These are phyloP conservation scores for Tripidium arundinaceum DNA, from an alignment of 202 grass and related monocot species.

Conservation along the genomic window DNA sequence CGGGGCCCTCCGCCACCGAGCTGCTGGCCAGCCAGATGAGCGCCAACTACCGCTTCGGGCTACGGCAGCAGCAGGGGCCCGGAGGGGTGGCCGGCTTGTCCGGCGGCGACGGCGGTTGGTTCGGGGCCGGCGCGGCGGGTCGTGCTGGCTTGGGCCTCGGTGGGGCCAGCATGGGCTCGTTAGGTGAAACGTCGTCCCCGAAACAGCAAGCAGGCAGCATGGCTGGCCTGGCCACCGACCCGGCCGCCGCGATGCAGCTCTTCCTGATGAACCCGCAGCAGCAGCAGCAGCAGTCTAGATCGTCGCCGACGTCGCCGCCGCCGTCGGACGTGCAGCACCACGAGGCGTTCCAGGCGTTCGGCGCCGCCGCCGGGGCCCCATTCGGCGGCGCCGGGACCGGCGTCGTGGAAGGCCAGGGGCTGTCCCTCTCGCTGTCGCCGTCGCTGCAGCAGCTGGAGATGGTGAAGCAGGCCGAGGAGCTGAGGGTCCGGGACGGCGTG, in stretches of 20 bases:
- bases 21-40: conserved; percentile 70
- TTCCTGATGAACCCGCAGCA: conserved; percentile 89
- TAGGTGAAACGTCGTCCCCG: conserved; percentile 57
- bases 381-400: conserved; percentile 39
- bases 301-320: conserved; percentile 53
- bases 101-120: conserved; percentile 53
- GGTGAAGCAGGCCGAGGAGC: conserved; percentile 83
- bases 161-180: conserved; percentile 32
- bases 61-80: conserved; percentile 25
- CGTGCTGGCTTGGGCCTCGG: conserved; percentile 54
- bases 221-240: conserved; percentile 48
- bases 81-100: conserved; percentile 26
- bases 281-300: conserved; percentile 46
- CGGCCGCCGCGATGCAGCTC: conserved; percentile 86
- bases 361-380: conserved; percentile 10
- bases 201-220: conserved; percentile 32
- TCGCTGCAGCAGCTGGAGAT: conserved; percentile 89
- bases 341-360: conserved; percentile 73
- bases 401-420: conserved; percentile 77
- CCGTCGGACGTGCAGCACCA: conserved; percentile 58
- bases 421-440: conserved; percentile 79
- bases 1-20: conserved; percentile 55
- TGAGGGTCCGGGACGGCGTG: conserved; percentile 71
- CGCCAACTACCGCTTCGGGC: conserved; percentile 49
- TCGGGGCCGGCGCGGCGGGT: conserved; percentile 24